phyloP scores from a whole-genome alignment of 768 basidiomycete species.

The Panaeolus papilionaceus region DNA sequence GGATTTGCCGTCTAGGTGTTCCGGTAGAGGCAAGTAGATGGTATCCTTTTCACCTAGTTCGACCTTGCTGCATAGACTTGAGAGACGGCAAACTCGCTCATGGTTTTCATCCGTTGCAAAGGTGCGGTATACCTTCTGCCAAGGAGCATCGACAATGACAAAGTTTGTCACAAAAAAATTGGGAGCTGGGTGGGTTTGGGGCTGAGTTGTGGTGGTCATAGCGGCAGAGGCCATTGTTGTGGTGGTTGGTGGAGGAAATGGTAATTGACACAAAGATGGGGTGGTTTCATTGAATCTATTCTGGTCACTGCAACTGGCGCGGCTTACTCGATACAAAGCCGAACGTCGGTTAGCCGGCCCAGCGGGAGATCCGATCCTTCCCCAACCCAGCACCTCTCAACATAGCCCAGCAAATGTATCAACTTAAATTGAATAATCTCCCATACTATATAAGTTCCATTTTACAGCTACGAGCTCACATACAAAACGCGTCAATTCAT shows the following conservation, averaged over 20 bases:
- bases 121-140: constrained; percentile 33
- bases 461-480: too few relatives aligned
- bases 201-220: constrained; percentile 5
- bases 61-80: constrained; percentile 35
- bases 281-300: neutral
- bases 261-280: neutral
- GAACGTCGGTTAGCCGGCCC: too few relatives aligned
- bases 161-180: constrained; percentile 39
- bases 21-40: constrained; percentile 25
- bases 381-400: too few relatives aligned
- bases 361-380: too few relatives aligned
- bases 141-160: constrained; percentile 34
- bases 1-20: constrained; percentile 20
- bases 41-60: constrained; percentile 34
- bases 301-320: neutral
- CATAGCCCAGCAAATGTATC: too few relatives aligned
- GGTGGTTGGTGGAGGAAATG: neutral
- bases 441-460: too few relatives aligned
- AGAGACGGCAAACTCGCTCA: constrained; percentile 39
- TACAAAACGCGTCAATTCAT: too few relatives aligned
- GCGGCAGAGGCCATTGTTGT: neutral
- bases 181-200: constrained; percentile 28
- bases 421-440: too few relatives aligned
- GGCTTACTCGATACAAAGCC: too few relatives aligned
- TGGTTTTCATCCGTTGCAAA: constrained; percentile 38